phyloP scores from a whole-genome alignment of 345 rosid species.

The Euphorbia pulcherrima region DNA sequence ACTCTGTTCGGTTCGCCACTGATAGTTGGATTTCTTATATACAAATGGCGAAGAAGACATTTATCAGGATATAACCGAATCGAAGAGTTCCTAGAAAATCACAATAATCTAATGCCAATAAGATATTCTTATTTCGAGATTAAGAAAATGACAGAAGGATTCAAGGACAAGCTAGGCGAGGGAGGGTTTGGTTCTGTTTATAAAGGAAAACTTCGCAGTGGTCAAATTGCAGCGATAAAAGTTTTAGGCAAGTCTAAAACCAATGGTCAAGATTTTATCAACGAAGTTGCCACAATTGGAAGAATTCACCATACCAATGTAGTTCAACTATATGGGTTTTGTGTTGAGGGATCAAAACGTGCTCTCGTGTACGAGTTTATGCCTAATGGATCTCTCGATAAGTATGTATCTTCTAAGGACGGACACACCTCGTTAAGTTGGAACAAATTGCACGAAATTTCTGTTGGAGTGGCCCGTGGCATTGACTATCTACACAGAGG shows the following conservation, averaged over 20 bases:
- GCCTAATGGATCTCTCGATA: constrained; percentile 4
- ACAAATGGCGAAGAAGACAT: constrained; percentile 4
- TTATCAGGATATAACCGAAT: neutral
- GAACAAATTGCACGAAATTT: neutral
- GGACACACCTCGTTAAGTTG: neutral
- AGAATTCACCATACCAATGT: no score
- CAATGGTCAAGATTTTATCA: neutral
- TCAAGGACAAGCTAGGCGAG: neutral
- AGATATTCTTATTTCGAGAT: neutral
- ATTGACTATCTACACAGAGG: constrained; percentile 4
- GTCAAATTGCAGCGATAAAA: neutral
- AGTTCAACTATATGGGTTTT: no score
- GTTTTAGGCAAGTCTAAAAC: neutral
- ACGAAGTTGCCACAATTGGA: constrained; percentile 2
- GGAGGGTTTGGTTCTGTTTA: neutral
- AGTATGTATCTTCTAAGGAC: neutral
- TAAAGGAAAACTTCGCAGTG: neutral
- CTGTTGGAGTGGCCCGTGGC: neutral
- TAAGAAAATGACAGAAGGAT: neutral
- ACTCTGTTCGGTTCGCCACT: neutral
- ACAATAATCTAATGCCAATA: constrained; percentile 4
- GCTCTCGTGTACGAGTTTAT: no score
- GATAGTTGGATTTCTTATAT: neutral
- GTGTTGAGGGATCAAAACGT: no score
- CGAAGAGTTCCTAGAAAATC: constrained; percentile 4